phyloP scores from a whole-genome alignment of 2,329 filamentous ascomycete genomes.

The Westerdykella sp. region DNA sequence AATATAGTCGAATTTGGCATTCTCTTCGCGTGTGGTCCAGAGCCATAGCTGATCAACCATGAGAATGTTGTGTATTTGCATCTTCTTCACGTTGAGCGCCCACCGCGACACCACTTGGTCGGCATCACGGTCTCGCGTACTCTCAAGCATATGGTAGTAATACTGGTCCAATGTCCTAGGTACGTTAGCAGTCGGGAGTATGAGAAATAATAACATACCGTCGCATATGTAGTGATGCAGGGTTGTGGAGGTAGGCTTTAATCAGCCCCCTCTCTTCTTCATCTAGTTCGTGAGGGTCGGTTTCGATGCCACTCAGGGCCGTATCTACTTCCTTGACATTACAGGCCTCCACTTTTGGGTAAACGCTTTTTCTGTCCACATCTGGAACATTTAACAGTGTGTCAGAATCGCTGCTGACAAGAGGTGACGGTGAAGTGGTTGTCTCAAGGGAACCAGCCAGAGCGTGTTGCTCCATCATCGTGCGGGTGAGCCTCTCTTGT shows the following conservation, averaged over 20 bases:
- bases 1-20: neutral
- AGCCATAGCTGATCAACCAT: constrained; percentile 11
- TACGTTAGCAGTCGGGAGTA: neutral
- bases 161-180: constrained; percentile 7
- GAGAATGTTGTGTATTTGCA: constrained; percentile 5
- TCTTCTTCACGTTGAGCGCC: neutral
- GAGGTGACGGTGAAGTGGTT: neutral
- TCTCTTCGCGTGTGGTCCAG: neutral
- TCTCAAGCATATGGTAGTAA: constrained; percentile 10
- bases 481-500: neutral
- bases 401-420: no score
- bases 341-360: no score
- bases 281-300: constrained; percentile 4
- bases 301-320: neutral
- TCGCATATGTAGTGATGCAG: constrained; percentile 9
- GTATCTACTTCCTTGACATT: neutral
- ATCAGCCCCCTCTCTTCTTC: constrained; percentile 9
- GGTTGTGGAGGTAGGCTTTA: constrained; percentile 6
- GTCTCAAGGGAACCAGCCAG: constrained; percentile 2
- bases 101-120: constrained; percentile 10
- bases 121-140: constrained; percentile 5
- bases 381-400: no score
- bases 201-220: neutral
- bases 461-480: neutral
- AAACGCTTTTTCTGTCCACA: no score